Evolutionary conservation across 495 filamentous ascomycete genomes (phyloP), one percentile per base, ranked within the genome.

Genomic region (Diplogelasinospora grovesii): DNA sequence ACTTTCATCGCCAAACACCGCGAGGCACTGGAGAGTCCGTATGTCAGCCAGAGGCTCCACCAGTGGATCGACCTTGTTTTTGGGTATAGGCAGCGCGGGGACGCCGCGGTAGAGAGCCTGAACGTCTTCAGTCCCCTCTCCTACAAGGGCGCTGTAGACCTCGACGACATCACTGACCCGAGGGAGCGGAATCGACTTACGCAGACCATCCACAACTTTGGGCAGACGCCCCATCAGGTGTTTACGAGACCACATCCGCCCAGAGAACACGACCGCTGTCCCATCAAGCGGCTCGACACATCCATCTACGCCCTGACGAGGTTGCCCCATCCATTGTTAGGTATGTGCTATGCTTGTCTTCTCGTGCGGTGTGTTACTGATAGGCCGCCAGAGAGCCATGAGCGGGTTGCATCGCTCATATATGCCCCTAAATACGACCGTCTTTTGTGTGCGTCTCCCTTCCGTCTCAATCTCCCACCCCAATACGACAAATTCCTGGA

Each of bases 1-100:
- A 85, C 97, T 19, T 98, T 97, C 59, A 86, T 97, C 45, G 78
- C 86, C 3, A 97, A 95, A 59, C 82, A 98, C 53, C 76, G 92
- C 14, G 88, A 95, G 67, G 92, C 92, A 5, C 68, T 98, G 2
- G 92, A 98, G 54, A 95, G 89, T 47, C 87, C 89, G 0, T 86
- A 95, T 56, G 92, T 97, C 43, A 95, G 87, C 52, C 75, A 84
- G 49, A 77, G 89, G 45, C 71, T 98, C 19, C 92, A 96, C 53
- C 76, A 85, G 39, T 98, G 92, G 92, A 93, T 98, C 47, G 92
- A 98, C 56, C 73, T 98, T 14, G 75, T 97, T 4, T 98, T 98
- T 65, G 92, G 92, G 9, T 86, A 74, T 59, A 95, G 97, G 61
- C 92, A 98, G 57, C 85, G 85, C 20, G 92, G 92, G 7, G 92